These are phyloP conservation scores for Pseudogymnoascus destructans DNA, from an alignment of 2,329 filamentous ascomycete genomes.

Conservation along the genomic window DNA sequence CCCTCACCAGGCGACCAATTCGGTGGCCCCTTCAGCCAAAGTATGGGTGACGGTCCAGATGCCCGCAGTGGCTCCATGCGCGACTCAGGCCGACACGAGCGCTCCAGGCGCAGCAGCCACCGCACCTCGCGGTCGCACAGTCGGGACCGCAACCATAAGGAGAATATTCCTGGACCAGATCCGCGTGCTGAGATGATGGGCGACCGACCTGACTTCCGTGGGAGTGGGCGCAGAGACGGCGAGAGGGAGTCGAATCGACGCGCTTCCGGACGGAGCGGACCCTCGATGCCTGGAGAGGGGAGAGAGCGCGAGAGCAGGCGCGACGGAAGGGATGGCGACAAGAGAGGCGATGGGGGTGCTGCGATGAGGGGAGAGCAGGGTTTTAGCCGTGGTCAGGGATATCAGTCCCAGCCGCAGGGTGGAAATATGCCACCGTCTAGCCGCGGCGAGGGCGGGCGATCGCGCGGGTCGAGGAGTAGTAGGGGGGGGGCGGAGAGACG, in stretches of 20 bases:
- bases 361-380: slow-evolving; percentile 9
- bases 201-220: neutral
- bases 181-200: neutral
- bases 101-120: slow-evolving; percentile 18
- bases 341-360: slow-evolving; percentile 10
- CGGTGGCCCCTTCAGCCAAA: slow-evolving; percentile 2
- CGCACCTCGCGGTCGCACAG: slow-evolving; percentile 8
- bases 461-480: neutral
- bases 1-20: slow-evolving; percentile 12
- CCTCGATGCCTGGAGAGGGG: slow-evolving; percentile 15
- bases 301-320: slow-evolving; percentile 17
- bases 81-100: slow-evolving; percentile 19
- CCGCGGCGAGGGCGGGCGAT: neutral
- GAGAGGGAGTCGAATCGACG: slow-evolving; percentile 18
- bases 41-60: slow-evolving; percentile 19
- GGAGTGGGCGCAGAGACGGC: slow-evolving; percentile 11
- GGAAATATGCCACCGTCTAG: slow-evolving; percentile 13
- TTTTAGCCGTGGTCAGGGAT: slow-evolving; percentile 25
- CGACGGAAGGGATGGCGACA: slow-evolving; percentile 23
- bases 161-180: neutral
- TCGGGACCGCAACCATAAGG: neutral
- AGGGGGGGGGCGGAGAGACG: neutral
- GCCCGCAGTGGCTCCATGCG: neutral
- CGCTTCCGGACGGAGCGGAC: slow-evolving; percentile 11
- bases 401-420: slow-evolving; percentile 25